Evolutionary conservation across 2,329 filamentous ascomycete species (phyloP).

Genomic region (Nakataea oryzae): DNA sequence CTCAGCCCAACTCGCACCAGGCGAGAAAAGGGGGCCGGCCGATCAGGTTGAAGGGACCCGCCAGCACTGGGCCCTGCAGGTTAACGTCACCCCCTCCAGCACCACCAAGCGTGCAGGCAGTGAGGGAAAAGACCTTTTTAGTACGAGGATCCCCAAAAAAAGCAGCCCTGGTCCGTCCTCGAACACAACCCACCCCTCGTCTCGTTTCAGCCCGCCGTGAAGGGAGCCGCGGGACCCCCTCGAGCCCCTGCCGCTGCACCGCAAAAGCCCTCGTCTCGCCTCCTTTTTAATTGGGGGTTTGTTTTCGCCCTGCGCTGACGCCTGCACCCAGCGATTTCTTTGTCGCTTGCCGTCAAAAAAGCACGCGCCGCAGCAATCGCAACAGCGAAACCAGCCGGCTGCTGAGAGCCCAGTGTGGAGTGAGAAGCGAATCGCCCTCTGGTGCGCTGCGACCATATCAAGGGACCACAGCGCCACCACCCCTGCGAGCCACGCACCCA

Average conservation of each 20-base stretch:
- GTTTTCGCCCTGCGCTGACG: background rate
- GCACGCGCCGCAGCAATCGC: background rate
- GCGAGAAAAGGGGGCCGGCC: background rate
- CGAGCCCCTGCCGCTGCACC: constrained; percentile 1
- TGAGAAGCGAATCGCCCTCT: background rate
- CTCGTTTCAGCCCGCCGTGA: constrained; percentile 15
- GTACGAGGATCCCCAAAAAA: background rate
- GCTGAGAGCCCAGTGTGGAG: background rate
- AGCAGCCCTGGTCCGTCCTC: constrained; percentile 12
- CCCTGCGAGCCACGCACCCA: background rate
- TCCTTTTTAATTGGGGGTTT: background rate
- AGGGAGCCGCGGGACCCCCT: constrained; percentile 3
- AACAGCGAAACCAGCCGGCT: background rate
- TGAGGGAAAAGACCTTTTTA: background rate
- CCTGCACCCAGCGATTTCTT: background rate
- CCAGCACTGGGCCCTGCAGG: background rate
- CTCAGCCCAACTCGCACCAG: background rate
- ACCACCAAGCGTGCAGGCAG: background rate
- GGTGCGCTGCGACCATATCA: background rate
- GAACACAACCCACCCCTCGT: constrained; percentile 13
- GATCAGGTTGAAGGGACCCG: too few species aligned
- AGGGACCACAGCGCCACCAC: background rate
- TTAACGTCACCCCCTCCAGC: background rate
- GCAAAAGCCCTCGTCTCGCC: background rate
- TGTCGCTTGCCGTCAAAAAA: background rate